Percentiles rank a stretch among this genome's conserved stretches.
phyloP scores from a whole-genome alignment of 2,329 filamentous ascomycete genomes.

The Trichoderma sp. region DNA sequence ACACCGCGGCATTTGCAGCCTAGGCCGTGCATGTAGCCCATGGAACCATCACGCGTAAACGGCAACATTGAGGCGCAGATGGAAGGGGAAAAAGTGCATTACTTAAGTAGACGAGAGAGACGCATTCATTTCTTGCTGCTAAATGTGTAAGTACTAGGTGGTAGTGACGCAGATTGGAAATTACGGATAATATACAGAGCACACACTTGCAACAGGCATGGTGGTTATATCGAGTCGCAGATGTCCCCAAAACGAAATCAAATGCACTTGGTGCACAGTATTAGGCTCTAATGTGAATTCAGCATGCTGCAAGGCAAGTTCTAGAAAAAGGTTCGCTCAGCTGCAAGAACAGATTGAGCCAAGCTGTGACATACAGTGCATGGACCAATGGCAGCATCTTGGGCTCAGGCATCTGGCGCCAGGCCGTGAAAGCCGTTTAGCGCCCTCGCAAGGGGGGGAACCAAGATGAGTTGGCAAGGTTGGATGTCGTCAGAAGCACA shows the following conservation, averaged over 20 bases:
- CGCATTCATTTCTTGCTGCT: not conserved
- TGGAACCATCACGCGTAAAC: not conserved
- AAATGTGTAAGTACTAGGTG: not conserved
- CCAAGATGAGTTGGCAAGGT: conserved; percentile 20
- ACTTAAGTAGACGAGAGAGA: not conserved
- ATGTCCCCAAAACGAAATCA: not conserved
- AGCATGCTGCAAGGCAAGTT: conserved; percentile 13
- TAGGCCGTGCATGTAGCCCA: not conserved
- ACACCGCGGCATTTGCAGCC: not conserved
- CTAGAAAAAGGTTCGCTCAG: conserved; percentile 20
- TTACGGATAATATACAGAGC: conserved; percentile 7
- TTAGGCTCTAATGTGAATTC: not conserved
- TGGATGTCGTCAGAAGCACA: conserved; percentile 22
- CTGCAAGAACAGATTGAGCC: conserved; percentile 7
- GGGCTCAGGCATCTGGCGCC: conserved; percentile 20
- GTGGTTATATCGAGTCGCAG: not conserved
- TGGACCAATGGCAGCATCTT: conserved; percentile 16
- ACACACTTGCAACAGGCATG: not conserved
- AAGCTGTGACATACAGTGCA: conserved; percentile 16
- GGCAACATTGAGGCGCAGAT: not conserved
- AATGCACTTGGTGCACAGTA: not conserved
- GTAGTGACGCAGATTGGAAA: not conserved
- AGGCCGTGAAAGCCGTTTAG: conserved; percentile 19
- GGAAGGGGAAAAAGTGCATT: not conserved
- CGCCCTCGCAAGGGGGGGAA: conserved; percentile 15